Evolutionary conservation across 805 yeast genomes (phyloP).

Genomic region (Sugiyamaella chiloensis): DNA sequence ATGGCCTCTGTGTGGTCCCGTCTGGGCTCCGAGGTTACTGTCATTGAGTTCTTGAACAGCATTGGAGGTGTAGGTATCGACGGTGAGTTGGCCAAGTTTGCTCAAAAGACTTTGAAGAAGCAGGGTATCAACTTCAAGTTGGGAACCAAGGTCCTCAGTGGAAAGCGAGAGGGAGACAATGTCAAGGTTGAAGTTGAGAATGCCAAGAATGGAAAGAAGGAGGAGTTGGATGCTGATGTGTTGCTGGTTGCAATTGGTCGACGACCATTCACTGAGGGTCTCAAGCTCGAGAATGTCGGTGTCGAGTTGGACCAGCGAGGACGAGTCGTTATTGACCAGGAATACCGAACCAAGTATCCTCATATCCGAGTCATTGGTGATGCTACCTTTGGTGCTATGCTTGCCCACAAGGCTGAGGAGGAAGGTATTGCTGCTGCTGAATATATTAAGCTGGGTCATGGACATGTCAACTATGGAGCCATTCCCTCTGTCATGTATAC

Average conservation of each 20-base stretch:
- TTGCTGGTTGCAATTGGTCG: constrained; percentile 97
- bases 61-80: constrained; percentile 99
- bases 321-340: constrained; percentile 88
- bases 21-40: constrained; percentile 92
- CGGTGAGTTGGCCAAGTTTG: constrained; percentile 83
- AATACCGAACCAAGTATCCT: constrained; percentile 86
- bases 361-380: constrained; percentile 98
- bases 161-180: constrained; percentile 80
- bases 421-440: constrained; percentile 99
- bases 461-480: constrained; percentile 97
- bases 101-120: constrained; percentile 86
- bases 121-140: constrained; percentile 94
- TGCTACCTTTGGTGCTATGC: constrained; percentile 97
- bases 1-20: constrained; percentile 98
- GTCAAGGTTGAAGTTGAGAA: constrained; percentile 88
- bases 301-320: constrained; percentile 90
- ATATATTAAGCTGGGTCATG: constrained; percentile 87
- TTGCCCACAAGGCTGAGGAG: constrained; percentile 99
- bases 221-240: constrained; percentile 82
- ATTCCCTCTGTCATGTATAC: constrained; percentile 99
- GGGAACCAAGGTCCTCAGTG: constrained; percentile 86
- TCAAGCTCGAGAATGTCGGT: constrained; percentile 84
- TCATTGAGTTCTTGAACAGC: constrained; percentile 82
- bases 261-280: constrained; percentile 91
- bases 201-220: constrained; percentile 79